A percentile compares a stretch with the other conserved stretches of the same genome.
Conservation (phyloP, 2,329 filamentous ascomycete genomes). For the Zymoseptoria crescenta region DNA sequence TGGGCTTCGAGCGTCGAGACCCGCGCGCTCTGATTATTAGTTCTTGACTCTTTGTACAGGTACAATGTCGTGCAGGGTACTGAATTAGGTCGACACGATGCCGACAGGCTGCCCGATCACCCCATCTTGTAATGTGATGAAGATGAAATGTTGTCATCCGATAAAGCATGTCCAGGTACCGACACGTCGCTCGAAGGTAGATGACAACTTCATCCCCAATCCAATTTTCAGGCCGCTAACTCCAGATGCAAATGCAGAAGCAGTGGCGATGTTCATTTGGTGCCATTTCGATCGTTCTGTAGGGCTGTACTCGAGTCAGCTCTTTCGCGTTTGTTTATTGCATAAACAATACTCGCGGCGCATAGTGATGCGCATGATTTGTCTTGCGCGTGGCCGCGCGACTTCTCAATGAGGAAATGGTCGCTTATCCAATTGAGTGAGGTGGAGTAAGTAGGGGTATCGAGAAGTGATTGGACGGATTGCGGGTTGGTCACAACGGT, state of each 20-base stretch:
- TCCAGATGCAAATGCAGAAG: background rate
- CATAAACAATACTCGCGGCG: background rate
- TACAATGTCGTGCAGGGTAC: background rate
- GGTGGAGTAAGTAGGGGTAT: background rate
- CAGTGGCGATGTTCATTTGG: background rate
- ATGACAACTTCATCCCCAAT: background rate
- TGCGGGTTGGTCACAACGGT: background rate
- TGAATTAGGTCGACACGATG: background rate
- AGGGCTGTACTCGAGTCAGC: background rate
- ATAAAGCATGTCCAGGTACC: no score
- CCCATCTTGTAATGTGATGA: no score
- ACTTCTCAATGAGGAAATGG: background rate
- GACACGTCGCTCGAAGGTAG: background rate
- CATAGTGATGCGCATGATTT: background rate
- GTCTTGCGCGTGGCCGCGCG: background rate
- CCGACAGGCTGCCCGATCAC: background rate
- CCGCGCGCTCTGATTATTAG: background rate
- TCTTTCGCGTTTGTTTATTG: background rate
- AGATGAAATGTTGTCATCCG: no score
- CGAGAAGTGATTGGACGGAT: background rate
- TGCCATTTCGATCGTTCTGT: background rate
- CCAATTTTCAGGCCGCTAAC: no score
- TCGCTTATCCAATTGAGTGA: background rate
- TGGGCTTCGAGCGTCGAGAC: background rate
- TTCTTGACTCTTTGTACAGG: background rate